Conservation (phyloP, 169 alveolate genomes). For the Eimeria sp. region DNA sequence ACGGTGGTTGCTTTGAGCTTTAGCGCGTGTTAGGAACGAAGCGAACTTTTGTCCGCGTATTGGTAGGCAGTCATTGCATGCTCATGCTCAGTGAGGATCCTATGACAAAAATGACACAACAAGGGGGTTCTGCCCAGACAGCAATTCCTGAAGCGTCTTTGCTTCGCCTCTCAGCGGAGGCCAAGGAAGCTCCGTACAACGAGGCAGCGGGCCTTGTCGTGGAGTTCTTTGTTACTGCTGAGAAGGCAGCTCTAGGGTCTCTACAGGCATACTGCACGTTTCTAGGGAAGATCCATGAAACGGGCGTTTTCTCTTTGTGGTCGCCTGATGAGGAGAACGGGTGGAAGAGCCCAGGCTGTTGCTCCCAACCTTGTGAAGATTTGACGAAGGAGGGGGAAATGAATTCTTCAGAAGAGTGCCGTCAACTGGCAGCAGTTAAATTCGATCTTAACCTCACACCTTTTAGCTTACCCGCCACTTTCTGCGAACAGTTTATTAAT, state of each 20-base stretch:
- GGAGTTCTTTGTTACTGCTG: conserved; percentile 42
- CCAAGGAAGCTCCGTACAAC: conserved; percentile 49
- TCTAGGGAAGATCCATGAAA: conserved; percentile 45
- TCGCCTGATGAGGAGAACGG: background rate
- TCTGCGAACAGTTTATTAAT: conserved; percentile 42
- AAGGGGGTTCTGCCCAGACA: background rate
- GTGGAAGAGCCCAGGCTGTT: background rate
- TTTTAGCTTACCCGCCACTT: conserved; percentile 58
- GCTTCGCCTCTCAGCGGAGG: conserved; percentile 2
- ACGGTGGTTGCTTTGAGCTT: background rate
- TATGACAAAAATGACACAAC: conserved; percentile 2
- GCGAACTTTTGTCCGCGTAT: background rate
- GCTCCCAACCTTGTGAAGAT: background rate
- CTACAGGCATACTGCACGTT: conserved; percentile 49
- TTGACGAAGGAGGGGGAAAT: background rate
- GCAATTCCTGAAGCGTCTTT: background rate
- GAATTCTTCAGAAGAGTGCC: background rate
- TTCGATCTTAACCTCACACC: conserved; percentile 35
- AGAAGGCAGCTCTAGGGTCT: conserved; percentile 39
- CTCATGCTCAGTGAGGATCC: background rate
- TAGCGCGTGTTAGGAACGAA: background rate
- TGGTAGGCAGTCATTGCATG: background rate
- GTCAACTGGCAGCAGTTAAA: conserved; percentile 13
- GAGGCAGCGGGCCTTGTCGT: conserved; percentile 28
- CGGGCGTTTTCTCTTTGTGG: conserved; percentile 42